Evolutionary conservation across 2,329 filamentous ascomycete genomes (phyloP), one percentile per base, ranked within the genome.

Genomic region (Sphaceloma murrayae): DNA sequence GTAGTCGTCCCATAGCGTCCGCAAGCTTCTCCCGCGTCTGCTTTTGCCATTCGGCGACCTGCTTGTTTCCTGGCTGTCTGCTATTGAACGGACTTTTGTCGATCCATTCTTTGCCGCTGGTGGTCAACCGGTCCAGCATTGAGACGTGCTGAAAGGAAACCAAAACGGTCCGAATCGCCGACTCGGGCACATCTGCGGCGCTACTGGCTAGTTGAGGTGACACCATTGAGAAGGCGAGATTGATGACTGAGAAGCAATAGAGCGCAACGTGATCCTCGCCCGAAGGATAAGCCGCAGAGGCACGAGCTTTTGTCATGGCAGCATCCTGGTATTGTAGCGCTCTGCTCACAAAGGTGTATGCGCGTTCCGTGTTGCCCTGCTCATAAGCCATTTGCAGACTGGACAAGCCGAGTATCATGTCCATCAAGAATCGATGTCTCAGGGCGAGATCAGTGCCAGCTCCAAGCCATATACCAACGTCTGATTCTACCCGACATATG

Each of bases 151-250:
- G 36, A 16, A 40, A 40, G 2, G 36, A 40, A 7, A 30, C 24
- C 13, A 40, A 16, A 5, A 40, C 36, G 3, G 22, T 22, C 13
- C 30, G 36, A 17, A 40, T 40, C 7, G 36, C 8, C 4, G n/a
- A 29, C 14, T 18, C 36, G 3, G 24, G 22, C 3, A 17, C 18
- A 13, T 40, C 36, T 3, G 7, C 13, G 2, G 14, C 22, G 10
- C 13, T n/a, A 17, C 22, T 40, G 3, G 36, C 14, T 6, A 40
- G 36, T 16, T 40, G 36, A 4, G 36, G 36, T 2, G 36, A 40
- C 14, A 40, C 36, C 36, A 40, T 40, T 14, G 36, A 40, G 13
- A 40, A 40, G 11, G 24, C 16, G 22, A 40, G 27, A 26, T 40
- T 40, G 5, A 40, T 11, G 14, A 40, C n/a, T 13, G 22, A 29